Evolutionary conservation across 2,329 filamentous ascomycete species (phyloP).

Genomic region (Colletotrichum sp.): DNA sequence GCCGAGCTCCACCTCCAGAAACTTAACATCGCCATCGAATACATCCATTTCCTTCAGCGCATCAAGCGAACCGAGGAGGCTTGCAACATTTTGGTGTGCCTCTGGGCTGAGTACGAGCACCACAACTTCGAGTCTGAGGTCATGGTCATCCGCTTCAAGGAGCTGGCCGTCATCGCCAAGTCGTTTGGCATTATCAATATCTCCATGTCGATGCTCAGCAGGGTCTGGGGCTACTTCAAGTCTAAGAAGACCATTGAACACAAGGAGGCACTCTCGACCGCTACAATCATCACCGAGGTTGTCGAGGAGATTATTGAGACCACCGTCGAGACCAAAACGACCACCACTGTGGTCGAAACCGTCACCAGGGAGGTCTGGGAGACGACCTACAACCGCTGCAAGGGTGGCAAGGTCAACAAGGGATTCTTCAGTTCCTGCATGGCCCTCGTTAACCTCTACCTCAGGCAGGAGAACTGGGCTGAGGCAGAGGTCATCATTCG

Average conservation of each 20-base stretch:
- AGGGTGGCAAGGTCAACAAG: conserved; percentile 34
- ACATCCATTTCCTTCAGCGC: conserved; percentile 36
- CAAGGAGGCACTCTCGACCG: conserved; percentile 37
- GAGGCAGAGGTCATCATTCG: conserved; percentile 39
- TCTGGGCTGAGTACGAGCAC: conserved; percentile 46
- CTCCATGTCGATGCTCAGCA: conserved; percentile 38
- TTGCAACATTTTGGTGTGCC: conserved; percentile 41
- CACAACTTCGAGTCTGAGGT: conserved; percentile 33
- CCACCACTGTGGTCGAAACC: conserved; percentile 36
- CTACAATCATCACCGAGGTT: conserved; percentile 41
- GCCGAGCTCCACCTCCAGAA: conserved; percentile 40
- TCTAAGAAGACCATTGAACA: conserved; percentile 32
- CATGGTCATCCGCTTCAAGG: conserved; percentile 38
- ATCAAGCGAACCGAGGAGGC: conserved; percentile 39
- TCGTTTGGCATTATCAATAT: conserved; percentile 37
- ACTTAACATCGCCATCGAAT: conserved; percentile 42
- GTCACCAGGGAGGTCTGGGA: conserved; percentile 39
- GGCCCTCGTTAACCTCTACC: conserved; percentile 36
- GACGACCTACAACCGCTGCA: conserved; percentile 38
- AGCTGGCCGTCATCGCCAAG: conserved; percentile 37
- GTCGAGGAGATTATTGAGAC: conserved; percentile 43
- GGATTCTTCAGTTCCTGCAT: conserved; percentile 39
- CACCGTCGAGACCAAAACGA: conserved; percentile 35
- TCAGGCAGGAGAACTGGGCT: conserved; percentile 34
- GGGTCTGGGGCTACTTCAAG: conserved; percentile 45